Percentiles rank a stretch among this genome's conserved stretches.
phyloP scores from a whole-genome alignment of 441 rosid species.

The Adansonia grandidieri region DNA sequence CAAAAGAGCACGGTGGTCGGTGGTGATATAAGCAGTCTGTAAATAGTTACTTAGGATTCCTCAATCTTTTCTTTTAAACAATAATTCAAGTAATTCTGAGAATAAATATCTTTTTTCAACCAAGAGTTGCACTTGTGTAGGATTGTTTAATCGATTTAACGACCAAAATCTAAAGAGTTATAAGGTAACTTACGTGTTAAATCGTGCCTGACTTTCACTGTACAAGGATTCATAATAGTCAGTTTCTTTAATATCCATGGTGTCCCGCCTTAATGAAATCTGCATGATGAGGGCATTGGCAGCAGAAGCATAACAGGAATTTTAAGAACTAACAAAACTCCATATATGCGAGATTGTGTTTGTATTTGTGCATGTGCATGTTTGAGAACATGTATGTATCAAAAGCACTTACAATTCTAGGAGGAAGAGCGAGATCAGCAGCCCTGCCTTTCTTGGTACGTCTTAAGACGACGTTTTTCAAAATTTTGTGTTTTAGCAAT shows the following conservation, averaged over 20 bases:
- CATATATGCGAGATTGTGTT: background rate
- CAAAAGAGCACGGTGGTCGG: background rate
- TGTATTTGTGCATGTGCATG: background rate
- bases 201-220: conserved; percentile 83
- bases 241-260: conserved; percentile 77
- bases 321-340: conserved; percentile 18
- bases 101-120: conserved; percentile 2
- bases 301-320: conserved; percentile 23
- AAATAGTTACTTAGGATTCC: background rate
- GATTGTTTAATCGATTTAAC: conserved; percentile 8
- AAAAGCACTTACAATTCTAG: conserved; percentile 71
- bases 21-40: background rate
- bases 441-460: conserved; percentile 96
- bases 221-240: conserved; percentile 87
- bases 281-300: conserved; percentile 37
- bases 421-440: conserved; percentile 99
- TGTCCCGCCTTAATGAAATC: conserved; percentile 84
- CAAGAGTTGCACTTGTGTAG: background rate
- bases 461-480: conserved; percentile 71
- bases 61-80: background rate
- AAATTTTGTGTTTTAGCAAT: conserved; percentile 79
- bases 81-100: conserved; percentile 1
- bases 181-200: conserved; percentile 69
- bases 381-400: background rate
- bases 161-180: conserved; percentile 23